A percentile compares a stretch with the other conserved stretches of the same genome.
Evolutionary conservation across 2,329 filamentous ascomycete genomes (phyloP).

Genomic region (Aureobasidium subglaciale): DNA sequence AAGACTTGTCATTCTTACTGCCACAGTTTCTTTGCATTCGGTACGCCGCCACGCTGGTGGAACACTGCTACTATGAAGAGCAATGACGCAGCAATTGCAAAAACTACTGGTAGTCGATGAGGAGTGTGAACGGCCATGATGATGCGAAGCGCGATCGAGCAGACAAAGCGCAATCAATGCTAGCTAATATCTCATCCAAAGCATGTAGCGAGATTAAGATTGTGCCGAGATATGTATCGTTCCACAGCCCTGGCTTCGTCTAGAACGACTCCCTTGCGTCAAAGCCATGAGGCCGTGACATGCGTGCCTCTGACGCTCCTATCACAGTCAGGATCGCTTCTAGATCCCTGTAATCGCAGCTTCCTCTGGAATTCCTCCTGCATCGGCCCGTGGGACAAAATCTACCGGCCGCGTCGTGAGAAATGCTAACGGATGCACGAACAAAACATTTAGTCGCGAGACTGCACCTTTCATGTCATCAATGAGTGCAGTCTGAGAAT

Average conservation of each 20-base stretch:
- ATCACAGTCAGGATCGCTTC: not conserved
- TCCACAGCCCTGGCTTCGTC: slow-evolving; percentile 1
- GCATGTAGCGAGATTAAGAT: not conserved
- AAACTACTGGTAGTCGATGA: slow-evolving; percentile 16
- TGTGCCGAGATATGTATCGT: slow-evolving; percentile 1
- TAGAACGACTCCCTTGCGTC: not conserved
- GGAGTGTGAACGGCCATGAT: slow-evolving; percentile 1
- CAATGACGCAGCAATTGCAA: slow-evolving; percentile 15
- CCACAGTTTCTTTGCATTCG: slow-evolving; percentile 9
- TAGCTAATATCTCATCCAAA: not conserved
- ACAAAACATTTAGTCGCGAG: not conserved
- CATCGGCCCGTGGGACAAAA: slow-evolving; percentile 3
- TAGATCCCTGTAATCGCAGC: not conserved
- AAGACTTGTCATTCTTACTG: not conserved
- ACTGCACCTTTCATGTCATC: no score
- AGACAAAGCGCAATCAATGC: not conserved
- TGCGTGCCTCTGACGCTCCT: not conserved
- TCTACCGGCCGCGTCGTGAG: not conserved
- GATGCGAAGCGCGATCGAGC: not conserved
- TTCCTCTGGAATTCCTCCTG: not conserved
- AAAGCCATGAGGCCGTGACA: not conserved
- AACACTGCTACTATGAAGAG: slow-evolving; percentile 12
- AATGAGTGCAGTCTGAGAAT: no score
- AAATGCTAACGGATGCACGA: not conserved
- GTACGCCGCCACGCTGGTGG: slow-evolving; percentile 13